phyloP scores from a whole-genome alignment of 495 filamentous ascomycete species.

The Hypoxylon rickii region DNA sequence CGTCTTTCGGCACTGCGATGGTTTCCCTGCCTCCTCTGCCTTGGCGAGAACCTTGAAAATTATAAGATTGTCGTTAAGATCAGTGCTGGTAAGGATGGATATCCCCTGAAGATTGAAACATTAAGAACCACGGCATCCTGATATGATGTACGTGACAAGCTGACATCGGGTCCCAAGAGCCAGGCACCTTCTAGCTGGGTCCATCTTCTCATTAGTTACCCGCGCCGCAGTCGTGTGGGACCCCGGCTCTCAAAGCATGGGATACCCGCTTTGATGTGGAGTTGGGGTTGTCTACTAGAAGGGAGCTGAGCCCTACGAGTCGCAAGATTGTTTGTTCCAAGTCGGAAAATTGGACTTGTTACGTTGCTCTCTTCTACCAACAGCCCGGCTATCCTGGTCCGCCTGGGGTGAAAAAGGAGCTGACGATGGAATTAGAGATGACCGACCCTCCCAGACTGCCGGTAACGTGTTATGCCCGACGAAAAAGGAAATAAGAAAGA shows the following conservation, averaged over 20 bases:
- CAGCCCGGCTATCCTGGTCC: no score
- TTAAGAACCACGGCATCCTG: slow-evolving; percentile 15
- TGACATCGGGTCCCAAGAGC: slow-evolving; percentile 27
- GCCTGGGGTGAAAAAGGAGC: no score
- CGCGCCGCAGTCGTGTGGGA: slow-evolving; percentile 10
- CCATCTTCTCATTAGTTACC: slow-evolving; percentile 26
- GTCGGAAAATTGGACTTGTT: slow-evolving; percentile 8
- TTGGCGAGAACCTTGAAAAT: slow-evolving; percentile 6
- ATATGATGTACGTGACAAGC: slow-evolving; percentile 35
- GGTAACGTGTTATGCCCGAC: no score
- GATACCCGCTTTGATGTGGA: slow-evolving; percentile 30
- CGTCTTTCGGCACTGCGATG: background rate
- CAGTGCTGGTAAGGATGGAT: slow-evolving; percentile 24
- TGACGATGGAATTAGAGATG: no score
- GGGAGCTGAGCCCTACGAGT: slow-evolving; percentile 24
- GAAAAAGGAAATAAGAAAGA: no score
- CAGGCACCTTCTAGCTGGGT: slow-evolving; percentile 22
- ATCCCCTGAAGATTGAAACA: slow-evolving; percentile 23
- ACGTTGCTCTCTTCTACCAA: slow-evolving; percentile 2
- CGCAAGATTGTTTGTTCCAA: slow-evolving; percentile 19
- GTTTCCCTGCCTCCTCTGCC: background rate
- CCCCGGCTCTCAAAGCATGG: slow-evolving; percentile 19
- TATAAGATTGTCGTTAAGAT: slow-evolving; percentile 16
- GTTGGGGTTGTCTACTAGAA: slow-evolving; percentile 7
- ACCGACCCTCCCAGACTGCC: no score